Percentiles rank a stretch among this genome's conserved stretches.
These are phyloP conservation scores for Aspergillus puulaauensis DNA, from an alignment of 2,329 filamentous ascomycete genomes.

Conservation along the genomic window DNA sequence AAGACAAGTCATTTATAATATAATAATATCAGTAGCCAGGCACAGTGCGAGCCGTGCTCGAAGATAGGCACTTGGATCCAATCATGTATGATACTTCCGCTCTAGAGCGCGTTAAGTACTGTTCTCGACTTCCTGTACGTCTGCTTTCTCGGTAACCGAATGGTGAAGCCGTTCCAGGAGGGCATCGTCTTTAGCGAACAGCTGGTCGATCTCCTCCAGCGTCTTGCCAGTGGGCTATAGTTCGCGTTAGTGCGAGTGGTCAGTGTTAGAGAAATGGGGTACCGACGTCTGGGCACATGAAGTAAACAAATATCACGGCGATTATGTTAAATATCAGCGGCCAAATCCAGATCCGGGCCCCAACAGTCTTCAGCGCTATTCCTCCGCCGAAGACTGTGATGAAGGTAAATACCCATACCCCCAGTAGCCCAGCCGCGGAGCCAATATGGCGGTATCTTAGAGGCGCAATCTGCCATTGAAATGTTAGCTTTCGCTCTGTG, in stretches of 20 bases:
- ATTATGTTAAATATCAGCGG: not conserved
- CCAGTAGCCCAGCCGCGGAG: not conserved
- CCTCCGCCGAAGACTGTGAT: not conserved
- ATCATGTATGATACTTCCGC: too few relatives aligned
- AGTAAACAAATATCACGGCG: not conserved
- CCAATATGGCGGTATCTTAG: constrained; percentile 13
- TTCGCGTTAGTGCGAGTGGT: not conserved
- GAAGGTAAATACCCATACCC: not conserved
- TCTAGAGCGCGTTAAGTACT: not conserved
- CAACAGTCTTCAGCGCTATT: not conserved
- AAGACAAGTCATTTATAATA: not conserved
- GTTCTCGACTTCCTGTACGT: not conserved
- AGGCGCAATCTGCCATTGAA: constrained; percentile 7
- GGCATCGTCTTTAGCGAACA: constrained; percentile 5
- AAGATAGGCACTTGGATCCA: too few relatives aligned
- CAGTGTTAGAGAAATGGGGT: not conserved
- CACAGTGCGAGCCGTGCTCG: too few relatives aligned
- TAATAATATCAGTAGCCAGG: not conserved
- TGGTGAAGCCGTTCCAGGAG: not conserved
- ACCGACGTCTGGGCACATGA: constrained; percentile 12
- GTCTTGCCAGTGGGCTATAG: constrained; percentile 8
- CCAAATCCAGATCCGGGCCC: not conserved
- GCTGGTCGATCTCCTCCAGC: constrained; percentile 13
- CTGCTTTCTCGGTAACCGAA: not conserved
- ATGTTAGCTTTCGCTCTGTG: not conserved